These are phyloP conservation scores for Asterophora lycoperdoides DNA, from an alignment of 768 basidiomycete genomes.

Conservation along the genomic window DNA sequence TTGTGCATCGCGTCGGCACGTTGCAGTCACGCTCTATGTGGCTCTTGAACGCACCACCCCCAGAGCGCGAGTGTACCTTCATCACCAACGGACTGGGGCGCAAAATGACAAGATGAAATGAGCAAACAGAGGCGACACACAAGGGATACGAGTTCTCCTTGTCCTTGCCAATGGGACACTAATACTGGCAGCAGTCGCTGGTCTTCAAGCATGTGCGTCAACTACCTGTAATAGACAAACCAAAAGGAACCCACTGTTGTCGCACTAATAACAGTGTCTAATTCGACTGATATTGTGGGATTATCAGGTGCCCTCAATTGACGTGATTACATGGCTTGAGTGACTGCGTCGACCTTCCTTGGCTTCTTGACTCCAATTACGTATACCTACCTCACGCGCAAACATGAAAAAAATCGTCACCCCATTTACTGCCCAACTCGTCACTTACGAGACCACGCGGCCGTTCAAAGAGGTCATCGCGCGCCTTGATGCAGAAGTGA, in stretches of 20 bases:
- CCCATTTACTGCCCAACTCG: constrained; percentile 34
- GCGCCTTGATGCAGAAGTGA: constrained; percentile 40
- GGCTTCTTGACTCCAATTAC: no score
- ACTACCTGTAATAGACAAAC: not conserved
- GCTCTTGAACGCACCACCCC: constrained; percentile 73
- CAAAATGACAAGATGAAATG: constrained; percentile 5
- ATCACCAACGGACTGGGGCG: constrained; percentile 72
- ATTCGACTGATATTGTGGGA: no score
- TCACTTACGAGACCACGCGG: constrained; percentile 39
- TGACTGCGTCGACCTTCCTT: no score
- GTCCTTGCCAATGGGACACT: constrained; percentile 63
- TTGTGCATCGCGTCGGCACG: constrained; percentile 87
- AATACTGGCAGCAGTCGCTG: constrained; percentile 76
- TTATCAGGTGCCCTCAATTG: no score
- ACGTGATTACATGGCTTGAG: no score
- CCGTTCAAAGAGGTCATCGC: constrained; percentile 37
- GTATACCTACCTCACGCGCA: no score
- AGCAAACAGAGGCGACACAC: constrained; percentile 38
- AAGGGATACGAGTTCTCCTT: constrained; percentile 92
- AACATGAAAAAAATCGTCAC: constrained; percentile 27
- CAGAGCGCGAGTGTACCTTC: constrained; percentile 85
- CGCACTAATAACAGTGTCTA: no score
- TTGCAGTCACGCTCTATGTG: constrained; percentile 84
- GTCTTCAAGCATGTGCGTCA: constrained; percentile 53
- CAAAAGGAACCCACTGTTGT: constrained; percentile 17